Evolutionary conservation across 139 green algal species (phyloP).

Genomic region (Spirogloea muscicola): DNA sequence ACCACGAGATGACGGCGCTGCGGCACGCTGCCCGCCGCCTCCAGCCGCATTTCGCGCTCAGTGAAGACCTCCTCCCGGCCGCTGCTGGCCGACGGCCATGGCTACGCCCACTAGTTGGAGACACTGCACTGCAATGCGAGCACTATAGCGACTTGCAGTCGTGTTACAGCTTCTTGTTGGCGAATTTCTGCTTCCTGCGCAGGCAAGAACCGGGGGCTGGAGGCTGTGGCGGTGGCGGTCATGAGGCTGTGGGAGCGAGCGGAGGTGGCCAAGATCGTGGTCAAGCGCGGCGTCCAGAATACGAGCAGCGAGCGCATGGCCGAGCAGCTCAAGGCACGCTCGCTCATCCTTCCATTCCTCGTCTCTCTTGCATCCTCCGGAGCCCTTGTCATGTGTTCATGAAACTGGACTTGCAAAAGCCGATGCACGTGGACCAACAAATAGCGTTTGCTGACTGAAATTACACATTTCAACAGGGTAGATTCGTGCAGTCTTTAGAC

Average conservation of each 20-base stretch:
- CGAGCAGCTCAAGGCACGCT: slow-evolving; percentile 33
- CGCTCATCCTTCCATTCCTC: not conserved
- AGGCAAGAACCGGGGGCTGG: slow-evolving; percentile 33
- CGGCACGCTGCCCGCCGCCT: slow-evolving; percentile 8
- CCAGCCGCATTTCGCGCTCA: slow-evolving; percentile 28
- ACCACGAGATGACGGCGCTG: slow-evolving; percentile 34
- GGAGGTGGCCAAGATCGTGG: slow-evolving; percentile 30
- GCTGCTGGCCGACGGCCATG: no score
- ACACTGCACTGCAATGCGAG: no score
- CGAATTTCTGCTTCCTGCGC: not conserved
- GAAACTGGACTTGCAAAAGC: no score
- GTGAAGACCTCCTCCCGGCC: no score
- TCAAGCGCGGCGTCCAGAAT: slow-evolving; percentile 38
- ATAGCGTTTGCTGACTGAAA: no score
- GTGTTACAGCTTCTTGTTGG: no score
- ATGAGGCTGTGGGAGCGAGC: slow-evolving; percentile 27
- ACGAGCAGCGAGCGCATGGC: slow-evolving; percentile 34
- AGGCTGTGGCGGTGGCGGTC: slow-evolving; percentile 22
- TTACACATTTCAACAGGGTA: no score
- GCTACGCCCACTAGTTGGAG: no score
- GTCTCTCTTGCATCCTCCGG: no score
- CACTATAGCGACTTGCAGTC: no score
- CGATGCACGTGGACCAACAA: no score
- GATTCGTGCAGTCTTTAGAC: no score
- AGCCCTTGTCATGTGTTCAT: not conserved